Evolutionary conservation across 2,329 filamentous ascomycete species (phyloP), one percentile per base, ranked within the genome.

Genomic region (Aspergillus ustus): DNA sequence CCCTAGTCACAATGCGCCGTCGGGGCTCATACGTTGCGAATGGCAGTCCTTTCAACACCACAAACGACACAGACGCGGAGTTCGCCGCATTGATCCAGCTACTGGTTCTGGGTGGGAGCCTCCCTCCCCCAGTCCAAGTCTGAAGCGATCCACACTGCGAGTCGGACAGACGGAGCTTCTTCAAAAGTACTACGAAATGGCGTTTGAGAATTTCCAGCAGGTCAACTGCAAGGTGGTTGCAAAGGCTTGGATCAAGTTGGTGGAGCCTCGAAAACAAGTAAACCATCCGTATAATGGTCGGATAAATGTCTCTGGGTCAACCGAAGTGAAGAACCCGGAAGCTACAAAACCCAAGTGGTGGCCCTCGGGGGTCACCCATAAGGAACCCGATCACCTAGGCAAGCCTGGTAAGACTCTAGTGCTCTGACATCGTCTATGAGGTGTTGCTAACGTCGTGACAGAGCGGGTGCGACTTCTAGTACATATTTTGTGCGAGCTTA

Each of bases 251-350:
- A 76, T 81, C 63, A 80, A 78, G 61, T 62, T 75, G 22, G 76
- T 79, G 28, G 77, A 81, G 61, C 79, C 78, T 11, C 73, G 75
- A 37, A 82, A 81, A 68, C 79, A 81, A 65, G 75, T 76, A 22
- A 76, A 75, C 13, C 73, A 79, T 64, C 79, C 79, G 8, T 81
- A 81, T 60, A 81, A 81, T 70, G 80, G 80, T 13, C 71, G 76
- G 15, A 69, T 66, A 48, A 65, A 59, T 17, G 48, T 62, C 1
- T 61, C 60, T 49, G 66, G 67, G 49, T 53, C 66, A 17, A 64
- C 62, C 40, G 71, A 74, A 37, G 73, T 78, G 60, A 67, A 73
- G 52, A 81, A 81, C 63, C 72, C 75, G 4, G 73, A 79, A 59
- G 67, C 72, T 55, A 81, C 78, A 11, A 78, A 76, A 48, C 79